These are phyloP conservation scores for Sherardia arvensis DNA, from an alignment of 257 asterid species.

Conservation along the genomic window DNA sequence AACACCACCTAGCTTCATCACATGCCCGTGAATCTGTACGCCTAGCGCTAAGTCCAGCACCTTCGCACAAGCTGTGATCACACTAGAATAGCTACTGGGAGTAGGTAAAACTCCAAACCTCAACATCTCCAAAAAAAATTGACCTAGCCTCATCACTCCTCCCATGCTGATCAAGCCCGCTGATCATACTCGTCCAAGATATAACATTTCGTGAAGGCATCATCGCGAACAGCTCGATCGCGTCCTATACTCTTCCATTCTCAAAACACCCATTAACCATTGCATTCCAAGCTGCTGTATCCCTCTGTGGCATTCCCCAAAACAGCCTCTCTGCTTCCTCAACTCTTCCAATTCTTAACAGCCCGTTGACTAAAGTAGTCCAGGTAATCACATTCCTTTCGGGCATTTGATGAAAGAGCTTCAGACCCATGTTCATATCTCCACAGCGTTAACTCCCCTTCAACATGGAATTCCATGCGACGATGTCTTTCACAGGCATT, in stretches of 20 bases:
- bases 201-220: constrained; percentile 61
- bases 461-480: constrained; percentile 72
- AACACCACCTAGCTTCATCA: constrained; percentile 44
- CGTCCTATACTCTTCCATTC: constrained; percentile 52
- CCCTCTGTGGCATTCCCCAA: constrained; percentile 55
- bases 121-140: constrained; percentile 44
- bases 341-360: constrained; percentile 46
- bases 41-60: constrained; percentile 33
- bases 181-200: constrained; percentile 75
- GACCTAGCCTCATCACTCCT: constrained; percentile 55
- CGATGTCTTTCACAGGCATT: constrained; percentile 58
- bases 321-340: constrained; percentile 62
- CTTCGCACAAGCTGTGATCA: constrained; percentile 57
- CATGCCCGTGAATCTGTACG: constrained; percentile 49
- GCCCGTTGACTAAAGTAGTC: constrained; percentile 64
- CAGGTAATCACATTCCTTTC: constrained; percentile 63
- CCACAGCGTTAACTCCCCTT: constrained; percentile 67
- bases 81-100: constrained; percentile 54
- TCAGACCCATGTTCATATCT: constrained; percentile 43
- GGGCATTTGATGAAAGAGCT: constrained; percentile 59
- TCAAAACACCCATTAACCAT: constrained; percentile 63
- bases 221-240: constrained; percentile 38
- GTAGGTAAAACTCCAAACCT: constrained; percentile 43
- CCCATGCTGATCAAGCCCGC: constrained; percentile 67
- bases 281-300: constrained; percentile 73